These are phyloP conservation scores for Xylaria sp. DNA, from an alignment of 2,329 filamentous ascomycete species.

Conservation along the genomic window DNA sequence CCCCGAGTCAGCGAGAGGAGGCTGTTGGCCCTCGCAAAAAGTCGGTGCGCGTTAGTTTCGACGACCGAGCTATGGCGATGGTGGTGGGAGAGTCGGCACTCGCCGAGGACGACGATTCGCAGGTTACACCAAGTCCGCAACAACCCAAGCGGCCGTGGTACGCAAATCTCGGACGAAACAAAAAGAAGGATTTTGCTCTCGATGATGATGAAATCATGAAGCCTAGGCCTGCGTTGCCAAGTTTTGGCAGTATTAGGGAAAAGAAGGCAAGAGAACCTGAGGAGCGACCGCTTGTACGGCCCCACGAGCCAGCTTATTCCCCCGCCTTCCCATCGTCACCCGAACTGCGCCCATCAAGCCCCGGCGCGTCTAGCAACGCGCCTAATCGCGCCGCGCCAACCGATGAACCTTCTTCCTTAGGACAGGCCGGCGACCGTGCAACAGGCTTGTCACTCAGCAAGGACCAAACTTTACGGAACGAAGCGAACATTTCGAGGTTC, in stretches of 20 bases:
- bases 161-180: conserved; percentile 49
- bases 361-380: conserved; percentile 27
- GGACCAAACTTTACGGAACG: conserved; percentile 56
- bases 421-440: conserved; percentile 61
- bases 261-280: conserved; percentile 57
- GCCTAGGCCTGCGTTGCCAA: conserved; percentile 72
- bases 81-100: conserved; percentile 54
- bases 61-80: conserved; percentile 60
- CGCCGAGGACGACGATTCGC: conserved; percentile 43
- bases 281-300: conserved; percentile 62
- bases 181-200: conserved; percentile 53
- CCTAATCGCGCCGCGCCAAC: conserved; percentile 30
- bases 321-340: conserved; percentile 33
- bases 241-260: conserved; percentile 73
- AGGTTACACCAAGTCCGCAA: conserved; percentile 43
- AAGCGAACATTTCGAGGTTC: conserved; percentile 59
- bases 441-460: conserved; percentile 59
- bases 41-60: conserved; percentile 76
- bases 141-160: conserved; percentile 55
- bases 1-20: conserved; percentile 42
- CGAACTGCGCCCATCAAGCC: conserved; percentile 27
- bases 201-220: conserved; percentile 73
- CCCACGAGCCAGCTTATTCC: conserved; percentile 44
- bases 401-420: conserved; percentile 41
- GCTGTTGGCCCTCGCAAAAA: conserved; percentile 56